Percentiles rank a stretch among this genome's conserved stretches.
These are phyloP conservation scores for Microcyclosporella mali DNA, from an alignment of 2,329 filamentous ascomycete species.

Conservation along the genomic window DNA sequence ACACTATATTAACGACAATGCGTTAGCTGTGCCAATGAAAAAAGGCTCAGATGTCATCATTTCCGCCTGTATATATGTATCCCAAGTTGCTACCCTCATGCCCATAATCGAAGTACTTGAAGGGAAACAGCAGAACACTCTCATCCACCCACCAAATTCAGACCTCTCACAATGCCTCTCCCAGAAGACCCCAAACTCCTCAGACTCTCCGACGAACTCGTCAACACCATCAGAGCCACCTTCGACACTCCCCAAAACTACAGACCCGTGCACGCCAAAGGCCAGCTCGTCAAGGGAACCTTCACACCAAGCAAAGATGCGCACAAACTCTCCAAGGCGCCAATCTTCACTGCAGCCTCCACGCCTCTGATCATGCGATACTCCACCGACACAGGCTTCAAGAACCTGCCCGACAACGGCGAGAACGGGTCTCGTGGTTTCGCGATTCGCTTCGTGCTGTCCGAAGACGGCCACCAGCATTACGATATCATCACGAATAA, in stretches of 20 bases:
- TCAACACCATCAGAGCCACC: conserved; percentile 10
- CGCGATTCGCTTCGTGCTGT: conserved; percentile 25
- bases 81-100: too few relatives aligned
- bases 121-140: too few relatives aligned
- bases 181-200: conserved; percentile 7
- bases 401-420: conserved; percentile 14
- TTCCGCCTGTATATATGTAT: too few relatives aligned
- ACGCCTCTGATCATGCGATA: conserved; percentile 15
- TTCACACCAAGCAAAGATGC: conserved; percentile 27
- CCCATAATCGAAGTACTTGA: too few relatives aligned
- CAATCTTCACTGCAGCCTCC: conserved; percentile 8
- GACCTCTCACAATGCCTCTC: conserved; percentile 14
- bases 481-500: conserved; percentile 18
- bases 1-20: too few relatives aligned
- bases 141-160: too few relatives aligned
- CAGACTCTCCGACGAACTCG: conserved; percentile 5
- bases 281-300: neutral
- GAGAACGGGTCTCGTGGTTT: conserved; percentile 35
- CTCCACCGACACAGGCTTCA: conserved; percentile 14
- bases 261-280: conserved; percentile 1
- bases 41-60: too few relatives aligned
- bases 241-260: conserved; percentile 11
- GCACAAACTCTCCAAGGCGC: conserved; percentile 30
- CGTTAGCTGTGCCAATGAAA: too few relatives aligned
- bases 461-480: conserved; percentile 15